Evolutionary conservation across 208 protist genomes (phyloP), one percentile per base, ranked within the genome.

Genomic region (Trypanosoma scelopori): DNA sequence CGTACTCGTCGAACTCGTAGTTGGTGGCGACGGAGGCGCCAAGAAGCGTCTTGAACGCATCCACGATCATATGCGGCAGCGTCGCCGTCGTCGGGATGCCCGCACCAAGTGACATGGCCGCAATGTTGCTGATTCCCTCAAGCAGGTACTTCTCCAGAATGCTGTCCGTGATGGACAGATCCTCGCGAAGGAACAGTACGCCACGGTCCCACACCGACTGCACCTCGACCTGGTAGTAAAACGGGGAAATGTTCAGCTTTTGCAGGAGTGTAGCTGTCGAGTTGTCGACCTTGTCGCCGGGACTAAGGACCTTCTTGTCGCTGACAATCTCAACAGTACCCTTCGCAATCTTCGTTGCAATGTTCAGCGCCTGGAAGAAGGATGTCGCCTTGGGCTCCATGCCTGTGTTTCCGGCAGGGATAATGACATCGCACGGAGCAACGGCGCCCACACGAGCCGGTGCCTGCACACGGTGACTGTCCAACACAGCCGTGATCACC

Each of bases 351-450:
- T 99, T 99, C 60, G 98, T 99, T 32, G 91, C 78, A 78, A 99
- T 99, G 86, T 98, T 98, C 30, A 99, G 87, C 16, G 98, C 98
- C 89, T 99, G 98, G 88, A 99, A 98, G 96, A 99, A 99, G 59
- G 92, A 91, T 41, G 98, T 99, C 86, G 99, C 91, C 45, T 94
- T 97, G 56, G 99, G 98, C 74, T 99, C 98, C 66, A 99, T 85
- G 80, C 97, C 97, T 16, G 99, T 99, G 77, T 90, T 92, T 47
- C 93, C 96, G 13, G 96, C 88, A 37, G 94, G 95, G 65, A 99
- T 79, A 72, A 95, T 69, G 48, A 99, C 98, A 69, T 99, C 94
- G 73, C 67, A 73, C 46, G 98, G 98, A 25, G 99, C 92, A 71
- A 99, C 86, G 61, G 94, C 88, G 72, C 99, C 99, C 50, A 97